phyloP scores from a whole-genome alignment of 2,329 filamentous ascomycete species.

The Penicillium vulpinum region DNA sequence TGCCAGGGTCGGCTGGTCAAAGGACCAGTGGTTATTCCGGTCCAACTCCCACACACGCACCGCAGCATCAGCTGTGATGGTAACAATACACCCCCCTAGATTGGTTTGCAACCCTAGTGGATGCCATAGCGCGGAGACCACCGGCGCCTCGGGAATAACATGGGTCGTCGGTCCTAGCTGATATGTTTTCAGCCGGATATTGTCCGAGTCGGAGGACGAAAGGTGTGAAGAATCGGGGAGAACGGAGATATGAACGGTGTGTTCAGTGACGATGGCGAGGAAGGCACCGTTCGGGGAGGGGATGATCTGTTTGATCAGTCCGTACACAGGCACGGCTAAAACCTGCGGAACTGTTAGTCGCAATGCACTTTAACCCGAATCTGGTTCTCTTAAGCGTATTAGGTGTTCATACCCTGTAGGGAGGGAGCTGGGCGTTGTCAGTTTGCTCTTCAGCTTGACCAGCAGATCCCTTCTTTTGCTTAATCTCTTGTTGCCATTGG shows the following conservation, averaged over 20 bases:
- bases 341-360: conserved; percentile 51
- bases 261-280: conserved; percentile 79
- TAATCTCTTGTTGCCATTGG: conserved; percentile 46
- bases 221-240: conserved; percentile 79
- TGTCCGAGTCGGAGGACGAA: conserved; percentile 64
- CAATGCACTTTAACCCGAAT: neutral
- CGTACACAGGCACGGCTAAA: conserved; percentile 74
- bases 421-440: conserved; percentile 37
- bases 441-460: conserved; percentile 20
- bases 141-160: conserved; percentile 77
- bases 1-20: conserved; percentile 77
- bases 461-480: conserved; percentile 31
- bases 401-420: conserved; percentile 32
- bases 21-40: conserved; percentile 79
- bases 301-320: conserved; percentile 79
- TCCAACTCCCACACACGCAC: conserved; percentile 91
- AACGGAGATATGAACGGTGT: conserved; percentile 85
- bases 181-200: conserved; percentile 79
- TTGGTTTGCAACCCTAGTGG: conserved; percentile 69
- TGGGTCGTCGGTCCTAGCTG: conserved; percentile 92
- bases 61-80: conserved; percentile 82
- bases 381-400: neutral
- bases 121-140: conserved; percentile 87
- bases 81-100: conserved; percentile 77
- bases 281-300: conserved; percentile 80